Evolutionary conservation across 768 basidiomycete species (phyloP).

Genomic region (Jaapia argillacea): DNA sequence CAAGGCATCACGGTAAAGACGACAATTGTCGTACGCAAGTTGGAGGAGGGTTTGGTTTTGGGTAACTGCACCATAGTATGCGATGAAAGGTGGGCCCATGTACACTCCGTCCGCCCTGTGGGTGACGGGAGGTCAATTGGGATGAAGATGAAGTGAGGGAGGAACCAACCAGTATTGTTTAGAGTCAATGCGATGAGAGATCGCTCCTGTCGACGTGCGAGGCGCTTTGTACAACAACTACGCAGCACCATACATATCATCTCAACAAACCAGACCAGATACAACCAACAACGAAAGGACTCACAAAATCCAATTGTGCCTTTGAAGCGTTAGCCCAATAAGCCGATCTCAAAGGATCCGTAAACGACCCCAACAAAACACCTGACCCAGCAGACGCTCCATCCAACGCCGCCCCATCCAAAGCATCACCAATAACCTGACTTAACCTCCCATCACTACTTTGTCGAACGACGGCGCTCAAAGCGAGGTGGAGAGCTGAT

Average conservation of each 20-base stretch:
- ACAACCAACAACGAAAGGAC: too few relatives aligned
- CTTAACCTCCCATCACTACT: conserved; percentile 18
- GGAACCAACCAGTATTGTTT: conserved; percentile 20
- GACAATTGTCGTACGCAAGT: conserved; percentile 28
- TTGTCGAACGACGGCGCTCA: conserved; percentile 18
- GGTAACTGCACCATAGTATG: conserved; percentile 26
- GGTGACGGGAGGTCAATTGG: conserved; percentile 2
- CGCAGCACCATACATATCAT: not conserved
- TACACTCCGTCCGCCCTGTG: conserved; percentile 27
- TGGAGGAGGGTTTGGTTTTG: conserved; percentile 27
- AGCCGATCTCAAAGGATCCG: not conserved
- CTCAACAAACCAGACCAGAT: not conserved
- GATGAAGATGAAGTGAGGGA: conserved; percentile 3
- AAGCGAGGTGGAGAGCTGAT: conserved; percentile 15
- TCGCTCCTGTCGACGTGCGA: conserved; percentile 26
- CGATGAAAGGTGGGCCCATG: conserved; percentile 36
- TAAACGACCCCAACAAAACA: conserved; percentile 8
- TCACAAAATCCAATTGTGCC: not conserved
- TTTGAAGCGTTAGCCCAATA: not conserved
- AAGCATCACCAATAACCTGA: conserved; percentile 16
- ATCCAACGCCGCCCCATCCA: conserved; percentile 19
- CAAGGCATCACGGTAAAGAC: conserved; percentile 29
- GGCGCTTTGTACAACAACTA: conserved; percentile 18
- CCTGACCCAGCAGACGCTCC: conserved; percentile 17
- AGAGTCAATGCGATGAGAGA: conserved; percentile 26